A percentile compares a stretch with the other conserved stretches of the same genome.
Evolutionary conservation across 129 eudicot species (phyloP).

Genomic region (Mikania micrantha): DNA sequence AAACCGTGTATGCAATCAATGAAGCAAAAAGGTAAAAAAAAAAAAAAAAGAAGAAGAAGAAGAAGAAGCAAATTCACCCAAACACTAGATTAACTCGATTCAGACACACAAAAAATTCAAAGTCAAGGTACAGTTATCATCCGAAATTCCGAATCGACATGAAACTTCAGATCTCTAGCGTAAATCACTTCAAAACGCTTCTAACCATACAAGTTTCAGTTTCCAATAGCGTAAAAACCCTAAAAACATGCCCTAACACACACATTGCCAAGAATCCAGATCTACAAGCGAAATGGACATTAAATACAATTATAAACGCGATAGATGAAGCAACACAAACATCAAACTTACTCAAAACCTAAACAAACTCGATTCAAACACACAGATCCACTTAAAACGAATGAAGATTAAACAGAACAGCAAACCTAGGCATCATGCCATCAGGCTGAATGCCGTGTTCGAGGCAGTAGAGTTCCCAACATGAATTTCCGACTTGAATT

Average conservation of each 20-base stretch:
- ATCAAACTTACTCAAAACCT: background rate
- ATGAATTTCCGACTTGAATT: constrained; percentile 89
- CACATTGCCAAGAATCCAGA: background rate
- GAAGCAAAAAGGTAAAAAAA: no score
- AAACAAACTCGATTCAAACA: background rate
- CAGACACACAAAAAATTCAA: constrained; percentile 4
- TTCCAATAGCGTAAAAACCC: background rate
- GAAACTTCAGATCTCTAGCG: background rate
- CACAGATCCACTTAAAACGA: background rate
- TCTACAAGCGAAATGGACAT: background rate
- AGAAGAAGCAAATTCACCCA: no score
- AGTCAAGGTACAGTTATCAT: background rate
- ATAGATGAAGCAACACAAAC: background rate
- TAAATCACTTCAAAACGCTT: constrained; percentile 8
- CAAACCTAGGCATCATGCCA: constrained; percentile 92
- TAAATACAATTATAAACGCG: no score
- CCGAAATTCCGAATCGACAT: background rate
- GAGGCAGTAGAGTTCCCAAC: constrained; percentile 95
- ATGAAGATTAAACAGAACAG: background rate
- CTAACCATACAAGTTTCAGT: background rate
- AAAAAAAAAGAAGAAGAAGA: no score
- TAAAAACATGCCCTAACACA: background rate
- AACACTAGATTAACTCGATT: no score
- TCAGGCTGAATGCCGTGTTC: constrained; percentile 96
- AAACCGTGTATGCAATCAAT: background rate